Conservation (phyloP, 163 green algal genomes). For the Scenedesmus sp. region DNA sequence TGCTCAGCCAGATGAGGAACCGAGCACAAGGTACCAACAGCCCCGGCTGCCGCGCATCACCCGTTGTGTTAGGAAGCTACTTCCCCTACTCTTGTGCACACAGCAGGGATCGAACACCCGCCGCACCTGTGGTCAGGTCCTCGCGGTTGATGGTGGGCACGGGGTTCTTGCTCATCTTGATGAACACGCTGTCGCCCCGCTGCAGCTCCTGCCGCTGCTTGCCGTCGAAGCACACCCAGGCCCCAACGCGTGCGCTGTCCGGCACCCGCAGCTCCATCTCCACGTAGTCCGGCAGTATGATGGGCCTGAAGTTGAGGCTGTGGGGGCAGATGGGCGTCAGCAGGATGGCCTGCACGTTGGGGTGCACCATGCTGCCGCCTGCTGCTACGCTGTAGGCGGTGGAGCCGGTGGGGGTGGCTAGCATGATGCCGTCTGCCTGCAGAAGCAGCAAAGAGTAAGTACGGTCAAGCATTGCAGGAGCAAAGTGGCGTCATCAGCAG, state of each 20-base stretch:
- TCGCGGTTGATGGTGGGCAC: conserved; percentile 96
- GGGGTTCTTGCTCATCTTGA: conserved; percentile 94
- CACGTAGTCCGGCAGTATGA: conserved; percentile 98
- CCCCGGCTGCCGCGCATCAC: too few relatives aligned
- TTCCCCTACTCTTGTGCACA: too few relatives aligned
- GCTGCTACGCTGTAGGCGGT: conserved; percentile 92
- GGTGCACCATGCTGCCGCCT: conserved; percentile 91
- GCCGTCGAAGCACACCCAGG: conserved; percentile 96
- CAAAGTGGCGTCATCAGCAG: too few relatives aligned
- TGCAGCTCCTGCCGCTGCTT: conserved; percentile 88
- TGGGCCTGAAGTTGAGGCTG: conserved; percentile 92
- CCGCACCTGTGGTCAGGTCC: conserved; percentile 88
- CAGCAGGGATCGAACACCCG: neutral
- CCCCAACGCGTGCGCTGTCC: conserved; percentile 82
- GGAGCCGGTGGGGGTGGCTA: conserved; percentile 86
- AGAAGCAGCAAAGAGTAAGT: neutral
- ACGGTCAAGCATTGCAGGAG: too few relatives aligned
- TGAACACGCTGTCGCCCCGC: conserved; percentile 84
- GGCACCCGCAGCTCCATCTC: conserved; percentile 94
- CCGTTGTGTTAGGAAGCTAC: too few relatives aligned
- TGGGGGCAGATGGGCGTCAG: conserved; percentile 95
- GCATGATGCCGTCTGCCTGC: conserved; percentile 83
- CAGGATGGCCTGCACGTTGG: conserved; percentile 91
- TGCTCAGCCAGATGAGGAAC: too few relatives aligned
- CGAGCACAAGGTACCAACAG: too few relatives aligned